phyloP scores from a whole-genome alignment of 2,329 filamentous ascomycete species.

The Westerdykella ornata region DNA sequence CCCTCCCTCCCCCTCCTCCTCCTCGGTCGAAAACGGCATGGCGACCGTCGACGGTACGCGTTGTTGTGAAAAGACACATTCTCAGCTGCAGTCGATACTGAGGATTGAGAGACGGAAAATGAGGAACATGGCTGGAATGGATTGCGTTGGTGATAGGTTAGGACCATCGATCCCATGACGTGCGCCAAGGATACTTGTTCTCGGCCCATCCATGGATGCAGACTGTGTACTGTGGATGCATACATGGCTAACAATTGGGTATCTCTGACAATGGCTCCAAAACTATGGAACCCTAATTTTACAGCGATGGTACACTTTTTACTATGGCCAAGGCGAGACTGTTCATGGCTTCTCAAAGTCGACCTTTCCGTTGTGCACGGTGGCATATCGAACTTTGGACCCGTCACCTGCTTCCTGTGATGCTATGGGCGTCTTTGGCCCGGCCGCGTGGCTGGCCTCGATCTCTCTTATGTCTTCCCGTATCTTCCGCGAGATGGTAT shows the following conservation, averaged over 20 bases:
- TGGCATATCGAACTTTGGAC: conserved; percentile 20
- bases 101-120: not conserved
- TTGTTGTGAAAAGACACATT: conserved; percentile 32
- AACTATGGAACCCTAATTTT: too few species aligned
- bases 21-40: conserved; percentile 27
- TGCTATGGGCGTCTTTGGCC: conserved; percentile 10
- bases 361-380: conserved; percentile 24
- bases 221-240: too few species aligned
- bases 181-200: not conserved
- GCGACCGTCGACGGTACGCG: conserved; percentile 15
- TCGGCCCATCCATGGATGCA: too few species aligned
- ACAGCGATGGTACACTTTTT: not conserved
- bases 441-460: not conserved
- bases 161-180: not conserved
- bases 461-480: conserved; percentile 34
- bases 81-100: not conserved
- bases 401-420: conserved; percentile 9
- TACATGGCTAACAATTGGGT: too few species aligned
- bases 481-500: conserved; percentile 42
- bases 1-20: too few species aligned
- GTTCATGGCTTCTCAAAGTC: conserved; percentile 12
- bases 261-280: too few species aligned
- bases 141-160: too few species aligned
- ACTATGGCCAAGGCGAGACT: not conserved
- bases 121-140: not conserved